These are phyloP conservation scores for Didymella pomorum DNA, from an alignment of 2,329 filamentous ascomycete genomes.

Conservation along the genomic window DNA sequence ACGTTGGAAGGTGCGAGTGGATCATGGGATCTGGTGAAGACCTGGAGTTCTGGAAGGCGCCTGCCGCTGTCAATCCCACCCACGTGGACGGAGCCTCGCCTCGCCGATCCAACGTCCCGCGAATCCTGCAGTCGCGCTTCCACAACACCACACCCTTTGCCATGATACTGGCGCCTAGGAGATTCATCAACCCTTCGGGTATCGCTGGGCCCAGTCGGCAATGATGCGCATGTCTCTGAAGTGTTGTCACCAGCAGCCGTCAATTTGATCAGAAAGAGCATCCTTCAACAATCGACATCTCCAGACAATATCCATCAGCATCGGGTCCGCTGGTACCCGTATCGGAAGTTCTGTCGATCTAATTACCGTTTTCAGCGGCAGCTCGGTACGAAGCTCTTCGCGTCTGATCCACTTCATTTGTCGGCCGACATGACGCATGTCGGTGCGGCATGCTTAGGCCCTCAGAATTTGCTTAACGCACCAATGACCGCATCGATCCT, in stretches of 20 bases:
- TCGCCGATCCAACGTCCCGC: not conserved
- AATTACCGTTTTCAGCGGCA: constrained; percentile 11
- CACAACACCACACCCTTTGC: too few relatives aligned
- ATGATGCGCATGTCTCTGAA: not conserved
- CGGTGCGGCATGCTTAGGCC: constrained; percentile 4
- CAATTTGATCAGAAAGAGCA: not conserved
- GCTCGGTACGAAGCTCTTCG: constrained; percentile 1
- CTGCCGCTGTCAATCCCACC: constrained; percentile 5
- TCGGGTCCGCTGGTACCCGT: not conserved
- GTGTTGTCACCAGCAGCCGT: too few relatives aligned
- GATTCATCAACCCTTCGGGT: not conserved
- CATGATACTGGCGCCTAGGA: not conserved
- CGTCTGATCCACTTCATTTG: not conserved
- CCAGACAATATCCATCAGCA: not conserved
- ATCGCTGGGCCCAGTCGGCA: not conserved
- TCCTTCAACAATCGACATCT: not conserved
- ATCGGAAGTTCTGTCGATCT: not conserved
- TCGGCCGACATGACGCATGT: constrained; percentile 13
- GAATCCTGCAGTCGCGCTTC: not conserved
- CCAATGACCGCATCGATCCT: constrained; percentile 8
- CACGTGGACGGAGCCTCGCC: not conserved
- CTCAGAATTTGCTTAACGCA: constrained; percentile 5
- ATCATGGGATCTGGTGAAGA: not conserved
- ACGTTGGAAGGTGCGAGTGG: not conserved
- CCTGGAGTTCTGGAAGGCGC: not conserved